phyloP scores from a whole-genome alignment of 169 alveolate genomes.

The Sarcocystis neurona region DNA sequence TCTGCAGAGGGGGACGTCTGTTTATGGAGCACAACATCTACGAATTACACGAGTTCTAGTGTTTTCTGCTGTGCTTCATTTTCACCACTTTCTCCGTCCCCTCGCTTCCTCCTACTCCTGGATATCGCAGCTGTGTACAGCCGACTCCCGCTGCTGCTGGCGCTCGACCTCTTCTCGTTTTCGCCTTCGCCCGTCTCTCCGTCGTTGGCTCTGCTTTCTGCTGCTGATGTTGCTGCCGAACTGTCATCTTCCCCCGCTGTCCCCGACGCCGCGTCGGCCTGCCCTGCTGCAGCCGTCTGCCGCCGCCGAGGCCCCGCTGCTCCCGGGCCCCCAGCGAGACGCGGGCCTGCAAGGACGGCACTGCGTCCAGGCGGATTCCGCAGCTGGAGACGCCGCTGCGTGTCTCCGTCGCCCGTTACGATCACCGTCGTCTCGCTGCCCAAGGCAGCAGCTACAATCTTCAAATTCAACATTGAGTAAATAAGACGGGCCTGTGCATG shows the following conservation, averaged over 20 bases:
- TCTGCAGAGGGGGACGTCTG: too few species aligned
- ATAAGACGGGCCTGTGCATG: conserved; percentile 46
- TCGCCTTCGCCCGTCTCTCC: not conserved
- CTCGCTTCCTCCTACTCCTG: too few species aligned
- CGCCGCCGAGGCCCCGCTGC: not conserved
- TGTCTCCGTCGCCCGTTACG: conserved; percentile 49
- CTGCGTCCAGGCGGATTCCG: not conserved
- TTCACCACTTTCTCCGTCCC: too few species aligned
- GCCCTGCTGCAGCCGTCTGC: not conserved
- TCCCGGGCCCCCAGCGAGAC: not conserved
- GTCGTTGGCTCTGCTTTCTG: not conserved
- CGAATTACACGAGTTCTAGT: too few species aligned
- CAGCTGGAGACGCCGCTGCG: not conserved
- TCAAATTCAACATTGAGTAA: conserved; percentile 41
- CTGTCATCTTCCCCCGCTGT: not conserved
- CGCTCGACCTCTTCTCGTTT: not conserved
- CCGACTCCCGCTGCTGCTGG: too few species aligned
- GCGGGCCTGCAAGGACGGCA: not conserved
- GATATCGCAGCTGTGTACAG: too few species aligned
- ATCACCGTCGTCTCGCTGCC: conserved; percentile 37
- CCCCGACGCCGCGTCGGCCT: not conserved
- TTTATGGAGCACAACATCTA: too few species aligned
- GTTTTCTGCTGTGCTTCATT: too few species aligned
- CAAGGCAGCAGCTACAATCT: conserved; percentile 11
- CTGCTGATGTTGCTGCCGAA: not conserved